These are phyloP conservation scores for Tetracentron sinense DNA, from an alignment of 164 flowering plant species.

Conservation along the genomic window DNA sequence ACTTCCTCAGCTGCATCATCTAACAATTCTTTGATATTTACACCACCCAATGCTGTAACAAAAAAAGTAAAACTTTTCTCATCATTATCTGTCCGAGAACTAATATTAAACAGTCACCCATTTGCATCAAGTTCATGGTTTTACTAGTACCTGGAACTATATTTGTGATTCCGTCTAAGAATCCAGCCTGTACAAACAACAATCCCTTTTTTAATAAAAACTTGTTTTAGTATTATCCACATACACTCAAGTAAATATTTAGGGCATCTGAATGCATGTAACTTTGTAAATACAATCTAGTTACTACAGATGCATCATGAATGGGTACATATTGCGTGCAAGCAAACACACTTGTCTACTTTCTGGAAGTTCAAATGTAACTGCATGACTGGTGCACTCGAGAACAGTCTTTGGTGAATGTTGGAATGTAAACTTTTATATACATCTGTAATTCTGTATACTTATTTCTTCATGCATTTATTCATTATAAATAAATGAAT, in stretches of 20 bases:
- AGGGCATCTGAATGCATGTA: too few species aligned
- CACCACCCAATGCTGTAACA: constrained; percentile 72
- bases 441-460: too few species aligned
- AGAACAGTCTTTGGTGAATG: too few species aligned
- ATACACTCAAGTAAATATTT: neutral
- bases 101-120: neutral
- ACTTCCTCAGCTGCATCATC: constrained; percentile 61
- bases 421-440: neutral
- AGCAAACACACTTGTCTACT: too few species aligned
- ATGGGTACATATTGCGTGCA: neutral
- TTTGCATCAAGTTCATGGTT: neutral
- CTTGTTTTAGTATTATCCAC: neutral
- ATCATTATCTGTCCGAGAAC: neutral
- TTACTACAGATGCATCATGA: neutral
- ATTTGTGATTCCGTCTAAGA: constrained; percentile 82
- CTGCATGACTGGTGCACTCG: too few species aligned
- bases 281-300: neutral
- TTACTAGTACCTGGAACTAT: constrained; percentile 73
- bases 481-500: too few species aligned
- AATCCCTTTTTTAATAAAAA: neutral
- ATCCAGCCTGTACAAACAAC: constrained; percentile 70
- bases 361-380: too few species aligned
- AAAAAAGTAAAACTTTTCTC: neutral
- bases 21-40: constrained; percentile 72
- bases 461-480: too few species aligned